Conservation (phyloP, 805 yeast species). For the Schwanniomyces occidentalis region DNA sequence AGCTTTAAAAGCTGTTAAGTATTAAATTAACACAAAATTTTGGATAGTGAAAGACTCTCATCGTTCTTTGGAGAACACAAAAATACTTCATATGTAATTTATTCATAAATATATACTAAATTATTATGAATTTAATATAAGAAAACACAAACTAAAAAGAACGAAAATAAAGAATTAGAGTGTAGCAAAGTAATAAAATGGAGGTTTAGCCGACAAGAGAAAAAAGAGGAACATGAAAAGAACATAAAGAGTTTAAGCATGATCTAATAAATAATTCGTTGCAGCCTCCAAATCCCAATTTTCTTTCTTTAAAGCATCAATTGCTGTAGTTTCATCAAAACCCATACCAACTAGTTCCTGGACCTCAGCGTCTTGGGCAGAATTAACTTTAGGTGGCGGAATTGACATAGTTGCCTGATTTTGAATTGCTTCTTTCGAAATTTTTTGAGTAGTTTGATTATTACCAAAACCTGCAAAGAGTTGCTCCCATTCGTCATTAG, state of each 20-base stretch:
- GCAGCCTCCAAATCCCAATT: slow-evolving; percentile 82
- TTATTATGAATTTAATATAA: slow-evolving; percentile 1
- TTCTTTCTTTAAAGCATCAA: slow-evolving; percentile 65
- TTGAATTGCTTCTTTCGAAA: slow-evolving; percentile 11
- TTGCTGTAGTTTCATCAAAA: slow-evolving; percentile 64
- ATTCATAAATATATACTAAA: too few species aligned
- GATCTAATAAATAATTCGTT: slow-evolving; percentile 79
- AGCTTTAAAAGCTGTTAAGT: slow-evolving; percentile 24
- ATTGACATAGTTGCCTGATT: slow-evolving; percentile 6
- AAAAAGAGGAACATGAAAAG: not conserved
- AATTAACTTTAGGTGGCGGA: slow-evolving; percentile 1
- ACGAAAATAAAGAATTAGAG: not conserved
- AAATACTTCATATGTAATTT: too few species aligned
- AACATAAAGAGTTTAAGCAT: slow-evolving; percentile 41
- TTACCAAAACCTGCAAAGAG: slow-evolving; percentile 87
- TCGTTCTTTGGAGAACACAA: too few species aligned
- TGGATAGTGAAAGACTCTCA: not conserved
- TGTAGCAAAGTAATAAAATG: too few species aligned
- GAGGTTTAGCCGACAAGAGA: not conserved
- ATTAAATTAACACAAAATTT: not conserved
- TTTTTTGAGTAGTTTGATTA: too few species aligned
- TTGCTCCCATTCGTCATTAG: slow-evolving; percentile 86
- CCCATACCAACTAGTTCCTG: slow-evolving; percentile 91
- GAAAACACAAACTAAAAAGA: not conserved
- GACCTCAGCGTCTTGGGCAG: slow-evolving; percentile 56